Percentiles rank a stretch among this genome's conserved stretches.
Evolutionary conservation across 2,329 filamentous ascomycete genomes (phyloP).

Genomic region (Venturia asperata): DNA sequence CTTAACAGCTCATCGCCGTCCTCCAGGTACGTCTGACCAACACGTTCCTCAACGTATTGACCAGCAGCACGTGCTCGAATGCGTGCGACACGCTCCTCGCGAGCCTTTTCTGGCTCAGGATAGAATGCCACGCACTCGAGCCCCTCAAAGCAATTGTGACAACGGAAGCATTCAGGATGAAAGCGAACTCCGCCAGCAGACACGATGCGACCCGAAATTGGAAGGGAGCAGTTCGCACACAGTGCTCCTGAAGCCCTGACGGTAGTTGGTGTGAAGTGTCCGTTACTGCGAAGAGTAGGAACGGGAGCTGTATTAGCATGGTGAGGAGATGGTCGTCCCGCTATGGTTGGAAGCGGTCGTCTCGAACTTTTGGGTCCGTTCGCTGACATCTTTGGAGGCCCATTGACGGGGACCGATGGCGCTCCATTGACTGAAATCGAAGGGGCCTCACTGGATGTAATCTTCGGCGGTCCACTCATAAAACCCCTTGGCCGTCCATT

Average conservation of each 20-base stretch:
- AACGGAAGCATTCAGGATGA: conserved; percentile 88
- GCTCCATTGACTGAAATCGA: conserved; percentile 14
- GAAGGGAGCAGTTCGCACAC: conserved; percentile 75
- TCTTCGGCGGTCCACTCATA: conserved; percentile 24
- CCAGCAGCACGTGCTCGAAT: conserved; percentile 55
- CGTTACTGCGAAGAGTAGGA: conserved; percentile 29
- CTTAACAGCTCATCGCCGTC: conserved; percentile 57
- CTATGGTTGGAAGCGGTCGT: conserved; percentile 42
- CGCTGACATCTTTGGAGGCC: not conserved
- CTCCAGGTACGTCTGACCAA: conserved; percentile 54
- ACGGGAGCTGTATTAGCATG: conserved; percentile 28
- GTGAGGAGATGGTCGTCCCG: conserved; percentile 39
- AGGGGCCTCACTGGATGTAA: conserved; percentile 25
- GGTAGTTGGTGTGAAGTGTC: conserved; percentile 35
- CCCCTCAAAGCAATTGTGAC: conserved; percentile 76
- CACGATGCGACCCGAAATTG: conserved; percentile 86
- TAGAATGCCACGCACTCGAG: conserved; percentile 96
- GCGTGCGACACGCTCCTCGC: conserved; percentile 64
- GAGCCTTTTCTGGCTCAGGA: conserved; percentile 71
- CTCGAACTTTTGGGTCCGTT: conserved; percentile 26
- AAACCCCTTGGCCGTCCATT: conserved; percentile 13
- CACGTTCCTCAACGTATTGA: conserved; percentile 49
- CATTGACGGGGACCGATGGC: not conserved
- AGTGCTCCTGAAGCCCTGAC: conserved; percentile 56
- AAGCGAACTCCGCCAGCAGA: conserved; percentile 76